Evolutionary conservation across 441 rosid species (phyloP).

Genomic region (Gossypium gossypioides): DNA sequence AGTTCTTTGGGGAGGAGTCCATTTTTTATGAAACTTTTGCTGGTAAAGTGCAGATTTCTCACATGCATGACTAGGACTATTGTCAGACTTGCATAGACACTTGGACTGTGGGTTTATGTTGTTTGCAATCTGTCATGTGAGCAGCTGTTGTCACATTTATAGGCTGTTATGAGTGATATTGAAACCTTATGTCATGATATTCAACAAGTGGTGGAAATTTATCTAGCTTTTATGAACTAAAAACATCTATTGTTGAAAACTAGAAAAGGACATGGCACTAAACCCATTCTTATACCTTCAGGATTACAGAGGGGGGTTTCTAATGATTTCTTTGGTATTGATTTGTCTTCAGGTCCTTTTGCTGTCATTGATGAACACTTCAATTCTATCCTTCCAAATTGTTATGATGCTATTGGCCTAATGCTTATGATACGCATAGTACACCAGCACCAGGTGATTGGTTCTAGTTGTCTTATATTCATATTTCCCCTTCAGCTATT

Average conservation of each 20-base stretch:
- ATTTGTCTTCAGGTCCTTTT: constrained; percentile 71
- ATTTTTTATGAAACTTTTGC: constrained; percentile 79
- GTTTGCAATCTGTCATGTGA: background rate
- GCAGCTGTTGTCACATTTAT: background rate
- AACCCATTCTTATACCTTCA: background rate
- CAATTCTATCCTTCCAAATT: constrained; percentile 71
- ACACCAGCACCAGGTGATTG: constrained; percentile 87
- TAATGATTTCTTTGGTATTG: background rate
- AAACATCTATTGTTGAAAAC: background rate
- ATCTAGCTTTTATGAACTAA: background rate
- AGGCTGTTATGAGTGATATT: background rate
- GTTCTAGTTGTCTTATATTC: constrained; percentile 2
- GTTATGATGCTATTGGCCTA: constrained; percentile 93
- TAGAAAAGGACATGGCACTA: background rate
- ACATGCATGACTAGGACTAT: background rate
- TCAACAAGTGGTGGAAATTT: constrained; percentile 1
- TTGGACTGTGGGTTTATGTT: background rate
- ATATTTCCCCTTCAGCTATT: background rate
- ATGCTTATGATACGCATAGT: constrained; percentile 98
- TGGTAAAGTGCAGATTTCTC: constrained; percentile 32
- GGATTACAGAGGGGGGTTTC: background rate
- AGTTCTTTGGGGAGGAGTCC: constrained; percentile 93
- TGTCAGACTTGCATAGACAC: background rate
- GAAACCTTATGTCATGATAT: background rate
- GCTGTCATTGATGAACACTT: constrained; percentile 94